phyloP scores from a whole-genome alignment of 805 yeast genomes.

The Yarrowia hollandica region DNA sequence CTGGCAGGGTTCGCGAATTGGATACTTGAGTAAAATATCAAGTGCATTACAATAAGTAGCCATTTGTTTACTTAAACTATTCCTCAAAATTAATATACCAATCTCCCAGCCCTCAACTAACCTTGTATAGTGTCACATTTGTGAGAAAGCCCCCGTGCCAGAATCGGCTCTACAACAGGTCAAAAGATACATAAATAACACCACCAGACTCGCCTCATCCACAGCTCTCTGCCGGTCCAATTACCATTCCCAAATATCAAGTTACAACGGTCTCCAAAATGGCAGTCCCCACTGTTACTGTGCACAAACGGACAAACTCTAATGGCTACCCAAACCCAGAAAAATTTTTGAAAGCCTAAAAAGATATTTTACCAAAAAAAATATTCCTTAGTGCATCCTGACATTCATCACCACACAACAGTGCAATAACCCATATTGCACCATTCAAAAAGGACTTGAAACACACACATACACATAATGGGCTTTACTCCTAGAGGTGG shows the following conservation, averaged over 20 bases:
- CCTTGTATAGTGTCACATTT: background rate
- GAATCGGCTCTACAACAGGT: background rate
- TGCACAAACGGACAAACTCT: background rate
- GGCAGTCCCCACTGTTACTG: background rate
- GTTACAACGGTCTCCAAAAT: background rate
- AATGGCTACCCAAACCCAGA: constrained; percentile 19
- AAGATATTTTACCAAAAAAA: constrained; percentile 8
- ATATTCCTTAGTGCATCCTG: constrained; percentile 20
- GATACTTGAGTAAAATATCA: too few relatives aligned
- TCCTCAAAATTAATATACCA: too few relatives aligned
- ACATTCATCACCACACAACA: constrained; percentile 19
- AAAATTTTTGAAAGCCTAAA: constrained; percentile 27
- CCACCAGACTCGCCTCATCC: background rate
- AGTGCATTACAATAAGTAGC: too few relatives aligned
- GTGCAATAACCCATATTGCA: constrained; percentile 22
- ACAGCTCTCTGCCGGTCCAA: background rate
- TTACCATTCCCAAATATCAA: background rate
- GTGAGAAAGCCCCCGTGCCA: background rate
- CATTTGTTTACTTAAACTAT: too few relatives aligned
- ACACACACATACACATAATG: constrained; percentile 27
- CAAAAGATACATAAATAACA: background rate
- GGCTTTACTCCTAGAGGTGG: constrained; percentile 30
- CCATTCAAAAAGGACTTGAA: background rate
- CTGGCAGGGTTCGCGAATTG: too few relatives aligned
- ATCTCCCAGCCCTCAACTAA: background rate